These are phyloP conservation scores for Dactylorhiza incarnata DNA, from an alignment of 106 monocot genomes.

Conservation along the genomic window DNA sequence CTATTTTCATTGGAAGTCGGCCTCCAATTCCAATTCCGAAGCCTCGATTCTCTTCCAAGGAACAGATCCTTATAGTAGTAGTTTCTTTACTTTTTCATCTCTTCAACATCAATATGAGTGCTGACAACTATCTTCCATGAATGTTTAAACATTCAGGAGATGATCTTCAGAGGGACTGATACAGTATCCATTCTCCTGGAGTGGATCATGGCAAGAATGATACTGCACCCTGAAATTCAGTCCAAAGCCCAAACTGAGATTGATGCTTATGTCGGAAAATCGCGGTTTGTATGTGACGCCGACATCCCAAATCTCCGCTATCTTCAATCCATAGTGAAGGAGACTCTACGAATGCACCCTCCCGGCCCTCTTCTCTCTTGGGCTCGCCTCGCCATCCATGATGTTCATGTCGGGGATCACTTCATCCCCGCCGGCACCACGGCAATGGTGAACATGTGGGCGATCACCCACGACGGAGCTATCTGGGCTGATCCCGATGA, in stretches of 20 bases:
- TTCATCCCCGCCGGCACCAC: slow-evolving; percentile 59
- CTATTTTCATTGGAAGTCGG: no score
- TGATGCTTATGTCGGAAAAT: slow-evolving; percentile 19
- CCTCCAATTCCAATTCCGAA: no score
- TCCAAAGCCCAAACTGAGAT: slow-evolving; percentile 49
- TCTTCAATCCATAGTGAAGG: slow-evolving; percentile 49
- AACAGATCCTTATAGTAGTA: no score
- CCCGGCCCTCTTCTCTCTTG: slow-evolving; percentile 74
- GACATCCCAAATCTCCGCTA: slow-evolving; percentile 44
- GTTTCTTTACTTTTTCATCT: no score
- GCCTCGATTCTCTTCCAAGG: no score
- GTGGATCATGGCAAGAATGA: slow-evolving; percentile 65
- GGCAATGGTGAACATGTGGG: slow-evolving; percentile 84
- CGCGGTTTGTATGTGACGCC: slow-evolving; percentile 19
- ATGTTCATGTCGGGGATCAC: slow-evolving; percentile 34
- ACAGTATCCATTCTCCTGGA: slow-evolving; percentile 61
- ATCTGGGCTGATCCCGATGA: slow-evolving; percentile 32
- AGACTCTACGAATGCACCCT: slow-evolving; percentile 44
- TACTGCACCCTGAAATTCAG: slow-evolving; percentile 52
- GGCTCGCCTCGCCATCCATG: slow-evolving; percentile 68
- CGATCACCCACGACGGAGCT: slow-evolving; percentile 45
- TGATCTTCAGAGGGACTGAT: slow-evolving; percentile 74
- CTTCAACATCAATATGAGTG: no score
- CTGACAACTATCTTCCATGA: not conserved
- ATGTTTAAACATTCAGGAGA: slow-evolving; percentile 29